A percentile compares a stretch with the other conserved stretches of the same genome.
phyloP scores from a whole-genome alignment of 1,284 basidiomycete genomes.

The Melampsora larici-populina region DNA sequence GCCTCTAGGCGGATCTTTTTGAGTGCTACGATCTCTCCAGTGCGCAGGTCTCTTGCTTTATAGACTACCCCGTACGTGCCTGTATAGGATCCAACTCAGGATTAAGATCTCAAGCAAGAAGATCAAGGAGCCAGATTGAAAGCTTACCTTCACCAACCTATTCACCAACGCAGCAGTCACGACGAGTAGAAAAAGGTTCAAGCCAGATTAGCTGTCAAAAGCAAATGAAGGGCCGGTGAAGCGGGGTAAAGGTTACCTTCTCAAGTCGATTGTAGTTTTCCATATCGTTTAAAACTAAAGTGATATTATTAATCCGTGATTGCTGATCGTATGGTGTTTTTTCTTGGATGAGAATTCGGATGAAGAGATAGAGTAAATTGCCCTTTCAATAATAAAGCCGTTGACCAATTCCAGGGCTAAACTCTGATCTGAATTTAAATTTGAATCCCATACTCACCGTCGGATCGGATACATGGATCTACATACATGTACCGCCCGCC shows the following conservation, averaged over 20 bases:
- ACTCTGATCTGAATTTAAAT: too few relatives aligned
- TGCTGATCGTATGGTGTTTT: neutral
- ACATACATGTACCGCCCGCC: too few relatives aligned
- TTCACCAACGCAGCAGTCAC: neutral
- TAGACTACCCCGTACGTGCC: conserved; percentile 99
- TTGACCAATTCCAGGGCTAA: too few relatives aligned
- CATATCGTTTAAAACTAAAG: conserved; percentile 47
- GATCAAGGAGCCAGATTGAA: neutral
- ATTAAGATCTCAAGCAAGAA: too few relatives aligned
- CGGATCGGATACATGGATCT: too few relatives aligned
- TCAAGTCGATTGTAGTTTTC: conserved; percentile 67
- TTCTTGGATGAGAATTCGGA: neutral
- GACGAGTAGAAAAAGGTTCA: conserved; percentile 47
- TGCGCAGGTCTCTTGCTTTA: conserved; percentile 74
- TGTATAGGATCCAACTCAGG: conserved; percentile 53
- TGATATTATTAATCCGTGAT: neutral
- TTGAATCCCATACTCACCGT: too few relatives aligned
- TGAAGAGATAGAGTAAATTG: too few relatives aligned
- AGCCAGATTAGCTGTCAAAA: conserved; percentile 34
- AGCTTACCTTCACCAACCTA: conserved; percentile 60
- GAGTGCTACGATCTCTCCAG: conserved; percentile 77
- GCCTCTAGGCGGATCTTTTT: conserved; percentile 99
- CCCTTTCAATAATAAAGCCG: too few relatives aligned
- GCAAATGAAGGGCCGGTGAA: neutral
- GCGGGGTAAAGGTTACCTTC: conserved; percentile 58